Conservation (phyloP, 2,329 filamentous ascomycete genomes). For the Nannizziopsis barbatae region DNA sequence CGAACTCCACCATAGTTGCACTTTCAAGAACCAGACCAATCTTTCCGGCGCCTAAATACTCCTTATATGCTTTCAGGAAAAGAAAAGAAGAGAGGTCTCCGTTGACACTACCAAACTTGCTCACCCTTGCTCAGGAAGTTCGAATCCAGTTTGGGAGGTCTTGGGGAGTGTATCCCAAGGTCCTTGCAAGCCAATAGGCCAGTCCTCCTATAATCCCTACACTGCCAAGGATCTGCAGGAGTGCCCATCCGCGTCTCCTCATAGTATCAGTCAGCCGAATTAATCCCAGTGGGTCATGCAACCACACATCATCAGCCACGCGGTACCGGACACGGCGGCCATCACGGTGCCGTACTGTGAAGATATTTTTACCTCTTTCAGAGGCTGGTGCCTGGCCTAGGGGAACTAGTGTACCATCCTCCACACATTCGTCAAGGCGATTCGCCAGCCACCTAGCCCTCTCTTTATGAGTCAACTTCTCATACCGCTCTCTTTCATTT, state of each 20-base stretch:
- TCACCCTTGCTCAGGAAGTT: background rate
- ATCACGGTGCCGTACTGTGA: slow-evolving; percentile 20
- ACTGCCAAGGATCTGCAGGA: slow-evolving; percentile 63
- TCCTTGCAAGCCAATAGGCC: slow-evolving; percentile 49
- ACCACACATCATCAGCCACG: slow-evolving; percentile 30
- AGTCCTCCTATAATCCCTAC: slow-evolving; percentile 64
- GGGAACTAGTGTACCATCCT: slow-evolving; percentile 52
- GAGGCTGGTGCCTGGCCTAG: slow-evolving; percentile 31
- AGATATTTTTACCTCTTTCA: slow-evolving; percentile 15
- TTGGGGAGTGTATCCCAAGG: slow-evolving; percentile 29
- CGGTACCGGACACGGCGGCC: slow-evolving; percentile 26
- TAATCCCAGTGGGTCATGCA: slow-evolving; percentile 69
- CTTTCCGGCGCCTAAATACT: no score
- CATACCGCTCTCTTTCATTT: slow-evolving; percentile 60
- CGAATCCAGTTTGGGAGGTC: slow-evolving; percentile 24
- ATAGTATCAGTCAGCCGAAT: slow-evolving; percentile 58
- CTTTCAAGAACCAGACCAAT: no score
- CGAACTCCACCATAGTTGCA: no score
- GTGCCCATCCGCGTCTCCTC: slow-evolving; percentile 52
- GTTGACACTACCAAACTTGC: no score
- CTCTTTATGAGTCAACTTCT: slow-evolving; percentile 51
- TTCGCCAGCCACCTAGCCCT: slow-evolving; percentile 59
- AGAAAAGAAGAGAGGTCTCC: no score
- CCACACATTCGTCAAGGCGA: slow-evolving; percentile 53
- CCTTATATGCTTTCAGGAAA: no score